Evolutionary conservation across 2,329 filamentous ascomycete species (phyloP).

Genomic region (Pseudogymnoascus sp.): DNA sequence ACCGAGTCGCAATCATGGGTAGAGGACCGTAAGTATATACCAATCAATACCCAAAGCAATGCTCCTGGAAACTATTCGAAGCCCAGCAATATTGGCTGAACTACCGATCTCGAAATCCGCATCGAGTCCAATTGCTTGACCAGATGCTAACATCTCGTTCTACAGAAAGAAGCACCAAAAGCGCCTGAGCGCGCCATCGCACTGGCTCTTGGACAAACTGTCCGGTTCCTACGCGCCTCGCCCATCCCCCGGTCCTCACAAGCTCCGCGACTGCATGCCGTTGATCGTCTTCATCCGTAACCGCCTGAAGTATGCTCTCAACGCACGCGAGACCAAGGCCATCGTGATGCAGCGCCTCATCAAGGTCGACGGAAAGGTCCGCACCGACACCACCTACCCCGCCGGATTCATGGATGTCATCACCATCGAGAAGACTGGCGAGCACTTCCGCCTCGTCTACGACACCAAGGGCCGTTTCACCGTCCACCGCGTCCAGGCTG

Average conservation of each 20-base stretch:
- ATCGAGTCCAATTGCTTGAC: background rate
- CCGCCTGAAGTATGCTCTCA: slow-evolving; percentile 99
- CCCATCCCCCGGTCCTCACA: slow-evolving; percentile 85
- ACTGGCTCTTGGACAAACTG: slow-evolving; percentile 99
- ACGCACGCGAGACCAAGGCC: slow-evolving; percentile 92
- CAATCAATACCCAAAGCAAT: background rate
- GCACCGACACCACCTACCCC: slow-evolving; percentile 96
- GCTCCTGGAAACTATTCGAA: background rate
- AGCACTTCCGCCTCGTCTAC: slow-evolving; percentile 99
- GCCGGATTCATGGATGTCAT: slow-evolving; percentile 99
- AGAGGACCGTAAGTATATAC: slow-evolving; percentile 34
- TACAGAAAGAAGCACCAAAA: slow-evolving; percentile 98
- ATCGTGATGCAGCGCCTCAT: slow-evolving; percentile 99
- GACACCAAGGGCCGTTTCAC: slow-evolving; percentile 99
- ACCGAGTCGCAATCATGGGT: slow-evolving; percentile 34
- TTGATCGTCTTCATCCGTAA: slow-evolving; percentile 96
- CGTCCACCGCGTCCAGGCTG: slow-evolving; percentile 96
- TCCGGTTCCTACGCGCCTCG: slow-evolving; percentile 76
- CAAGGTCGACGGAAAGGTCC: slow-evolving; percentile 99
- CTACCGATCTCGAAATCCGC: background rate
- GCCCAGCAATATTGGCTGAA: background rate
- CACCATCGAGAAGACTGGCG: slow-evolving; percentile 98
- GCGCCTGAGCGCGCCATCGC: slow-evolving; percentile 96
- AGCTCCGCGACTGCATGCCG: slow-evolving; percentile 97
- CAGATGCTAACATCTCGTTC: slow-evolving; percentile 16